A percentile compares a stretch with the other conserved stretches of the same genome.
These are phyloP conservation scores for Haplosporangium gracile DNA, from an alignment of 192 early-diverging fungal genomes.

Conservation along the genomic window DNA sequence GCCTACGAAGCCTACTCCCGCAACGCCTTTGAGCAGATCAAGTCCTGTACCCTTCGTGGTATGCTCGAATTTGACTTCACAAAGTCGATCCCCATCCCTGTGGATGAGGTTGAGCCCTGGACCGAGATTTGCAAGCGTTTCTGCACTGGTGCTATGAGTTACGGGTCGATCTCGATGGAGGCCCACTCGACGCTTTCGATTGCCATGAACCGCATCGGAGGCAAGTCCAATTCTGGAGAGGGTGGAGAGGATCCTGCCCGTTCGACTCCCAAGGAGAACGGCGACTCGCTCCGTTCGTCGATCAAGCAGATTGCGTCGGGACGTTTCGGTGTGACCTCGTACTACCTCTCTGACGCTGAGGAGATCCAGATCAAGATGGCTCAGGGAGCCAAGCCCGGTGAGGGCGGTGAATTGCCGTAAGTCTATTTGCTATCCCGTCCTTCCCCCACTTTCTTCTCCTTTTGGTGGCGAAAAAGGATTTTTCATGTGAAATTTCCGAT, in stretches of 20 bases:
- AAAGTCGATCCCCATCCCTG: constrained; percentile 77
- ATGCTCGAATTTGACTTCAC: constrained; percentile 91
- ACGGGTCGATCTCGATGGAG: constrained; percentile 96
- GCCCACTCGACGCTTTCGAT: constrained; percentile 91
- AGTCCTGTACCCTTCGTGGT: constrained; percentile 94
- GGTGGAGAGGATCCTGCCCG: constrained; percentile 96
- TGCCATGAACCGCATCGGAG: constrained; percentile 97
- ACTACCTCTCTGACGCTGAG: constrained; percentile 94
- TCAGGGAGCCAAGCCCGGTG: constrained; percentile 98
- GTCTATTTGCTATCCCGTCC: constrained; percentile 9
- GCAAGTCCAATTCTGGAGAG: constrained; percentile 99
- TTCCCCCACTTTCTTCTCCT: constrained; percentile 7
- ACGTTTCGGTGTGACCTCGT: constrained; percentile 97
- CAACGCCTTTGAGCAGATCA: constrained; percentile 84
- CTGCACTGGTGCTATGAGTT: constrained; percentile 99
- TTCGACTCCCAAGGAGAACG: constrained; percentile 78
- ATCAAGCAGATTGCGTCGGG: constrained; percentile 99
- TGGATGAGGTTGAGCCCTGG: constrained; percentile 99
- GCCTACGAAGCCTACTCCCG: constrained; percentile 90
- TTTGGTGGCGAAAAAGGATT: not conserved
- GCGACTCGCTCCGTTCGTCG: constrained; percentile 87
- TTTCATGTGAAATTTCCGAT: constrained; percentile 37
- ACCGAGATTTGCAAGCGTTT: constrained; percentile 95
- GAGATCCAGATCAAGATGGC: constrained; percentile 99
- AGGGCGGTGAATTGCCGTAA: constrained; percentile 90